Conservation (phyloP, 257 asterid species). For the Ilex aquifolium region DNA sequence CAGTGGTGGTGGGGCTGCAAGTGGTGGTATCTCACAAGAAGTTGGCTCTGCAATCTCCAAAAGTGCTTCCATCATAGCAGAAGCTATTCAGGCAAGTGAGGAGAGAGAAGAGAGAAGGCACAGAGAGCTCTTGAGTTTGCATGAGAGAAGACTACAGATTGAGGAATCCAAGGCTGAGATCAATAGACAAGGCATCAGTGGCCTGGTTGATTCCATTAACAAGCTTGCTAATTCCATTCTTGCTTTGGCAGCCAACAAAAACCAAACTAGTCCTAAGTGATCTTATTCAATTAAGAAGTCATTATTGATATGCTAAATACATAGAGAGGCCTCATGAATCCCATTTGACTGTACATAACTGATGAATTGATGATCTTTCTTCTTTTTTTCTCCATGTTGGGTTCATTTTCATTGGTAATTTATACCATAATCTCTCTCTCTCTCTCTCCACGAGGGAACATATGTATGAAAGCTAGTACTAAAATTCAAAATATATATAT, state of each 20-base stretch:
- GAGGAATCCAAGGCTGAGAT: slow-evolving; percentile 84
- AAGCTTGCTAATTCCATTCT: slow-evolving; percentile 72
- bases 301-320: no score
- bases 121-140: slow-evolving; percentile 55
- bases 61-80: slow-evolving; percentile 64
- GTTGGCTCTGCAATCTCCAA: slow-evolving; percentile 62
- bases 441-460: no score
- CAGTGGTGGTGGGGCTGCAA: background rate
- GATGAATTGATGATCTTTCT: no score
- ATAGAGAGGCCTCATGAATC: no score
- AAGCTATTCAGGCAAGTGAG: slow-evolving; percentile 58
- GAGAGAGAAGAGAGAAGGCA: slow-evolving; percentile 75
- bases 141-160: slow-evolving; percentile 59
- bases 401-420: no score
- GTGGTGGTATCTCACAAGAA: slow-evolving; percentile 22
- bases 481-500: no score
- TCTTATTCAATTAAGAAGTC: no score
- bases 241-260: slow-evolving; percentile 53
- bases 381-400: no score
- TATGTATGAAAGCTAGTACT: no score
- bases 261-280: slow-evolving; percentile 21
- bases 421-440: no score
- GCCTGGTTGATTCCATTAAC: slow-evolving; percentile 77
- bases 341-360: no score
- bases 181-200: slow-evolving; percentile 62